phyloP scores from a whole-genome alignment of 1,139 yeast genomes.

The Spathaspora sp. region DNA sequence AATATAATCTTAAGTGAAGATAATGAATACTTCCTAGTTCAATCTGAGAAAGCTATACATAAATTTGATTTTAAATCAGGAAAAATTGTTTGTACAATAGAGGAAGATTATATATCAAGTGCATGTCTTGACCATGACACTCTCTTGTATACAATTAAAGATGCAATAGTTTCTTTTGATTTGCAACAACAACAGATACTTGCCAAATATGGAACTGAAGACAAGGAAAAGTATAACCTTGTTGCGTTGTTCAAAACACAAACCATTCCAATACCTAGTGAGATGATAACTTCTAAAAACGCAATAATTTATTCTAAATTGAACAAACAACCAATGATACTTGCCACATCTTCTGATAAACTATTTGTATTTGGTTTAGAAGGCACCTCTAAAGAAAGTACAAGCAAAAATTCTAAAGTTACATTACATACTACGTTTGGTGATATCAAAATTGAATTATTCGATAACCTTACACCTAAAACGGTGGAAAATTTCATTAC shows the following conservation, averaged over 20 bases:
- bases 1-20: background rate
- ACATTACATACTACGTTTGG: slow-evolving; percentile 35
- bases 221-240: slow-evolving; percentile 23
- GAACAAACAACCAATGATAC: slow-evolving; percentile 29
- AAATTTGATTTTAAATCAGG: slow-evolving; percentile 3
- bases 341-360: slow-evolving; percentile 30
- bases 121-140: slow-evolving; percentile 17
- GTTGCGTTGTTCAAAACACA: background rate
- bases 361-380: slow-evolving; percentile 29
- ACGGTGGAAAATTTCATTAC: slow-evolving; percentile 46
- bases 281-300: slow-evolving; percentile 38
- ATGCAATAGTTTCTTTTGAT: slow-evolving; percentile 36
- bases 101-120: slow-evolving; percentile 1
- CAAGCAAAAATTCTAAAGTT: slow-evolving; percentile 13
- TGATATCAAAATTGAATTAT: slow-evolving; percentile 26
- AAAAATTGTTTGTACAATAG: slow-evolving; percentile 4
- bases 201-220: slow-evolving; percentile 31
- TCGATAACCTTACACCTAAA: slow-evolving; percentile 36
- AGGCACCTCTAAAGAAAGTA: background rate
- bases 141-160: slow-evolving; percentile 29
- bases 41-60: background rate
- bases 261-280: slow-evolving; percentile 16
- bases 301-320: slow-evolving; percentile 33
- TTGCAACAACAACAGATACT: slow-evolving; percentile 25
- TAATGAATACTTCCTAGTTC: slow-evolving; percentile 4